Conservation (phyloP, 2,329 filamentous ascomycete genomes). For the Diaporthe helianthi region DNA sequence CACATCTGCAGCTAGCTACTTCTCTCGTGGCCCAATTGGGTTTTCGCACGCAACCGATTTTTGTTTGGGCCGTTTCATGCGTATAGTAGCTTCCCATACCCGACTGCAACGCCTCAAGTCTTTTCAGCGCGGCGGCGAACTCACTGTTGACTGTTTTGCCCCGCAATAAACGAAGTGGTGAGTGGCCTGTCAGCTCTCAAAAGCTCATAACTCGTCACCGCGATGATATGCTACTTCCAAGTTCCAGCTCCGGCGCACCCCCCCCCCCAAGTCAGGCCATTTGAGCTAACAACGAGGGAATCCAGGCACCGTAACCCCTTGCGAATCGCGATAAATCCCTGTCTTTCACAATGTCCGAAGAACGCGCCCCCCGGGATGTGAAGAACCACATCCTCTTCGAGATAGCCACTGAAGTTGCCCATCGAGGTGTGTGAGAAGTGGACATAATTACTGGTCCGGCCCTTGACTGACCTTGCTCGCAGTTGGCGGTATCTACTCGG, state of each 20-base stretch:
- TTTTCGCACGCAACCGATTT: background rate
- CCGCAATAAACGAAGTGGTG: background rate
- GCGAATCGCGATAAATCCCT: background rate
- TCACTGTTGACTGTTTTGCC: background rate
- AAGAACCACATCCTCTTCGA: constrained; percentile 97
- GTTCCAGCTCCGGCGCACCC: background rate
- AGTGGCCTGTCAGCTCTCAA: background rate
- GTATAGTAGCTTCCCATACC: background rate
- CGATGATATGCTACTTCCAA: background rate
- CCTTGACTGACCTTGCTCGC: constrained; percentile 38
- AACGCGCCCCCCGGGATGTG: constrained; percentile 70
- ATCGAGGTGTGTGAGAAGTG: constrained; percentile 72
- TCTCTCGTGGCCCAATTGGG: constrained; percentile 10
- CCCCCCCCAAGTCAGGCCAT: background rate
- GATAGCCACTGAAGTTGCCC: constrained; percentile 94
- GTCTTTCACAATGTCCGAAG: constrained; percentile 52
- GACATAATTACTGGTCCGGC: background rate
- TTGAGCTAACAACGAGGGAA: background rate
- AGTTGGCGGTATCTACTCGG: constrained; percentile 99
- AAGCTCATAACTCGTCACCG: background rate
- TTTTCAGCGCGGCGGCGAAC: background rate
- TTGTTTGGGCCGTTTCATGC: background rate
- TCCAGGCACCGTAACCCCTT: constrained; percentile 9
- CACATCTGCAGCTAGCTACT: background rate
- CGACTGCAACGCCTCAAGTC: background rate